phyloP scores from a whole-genome alignment of 768 basidiomycete genomes.

The Leccinum aurantiacum region DNA sequence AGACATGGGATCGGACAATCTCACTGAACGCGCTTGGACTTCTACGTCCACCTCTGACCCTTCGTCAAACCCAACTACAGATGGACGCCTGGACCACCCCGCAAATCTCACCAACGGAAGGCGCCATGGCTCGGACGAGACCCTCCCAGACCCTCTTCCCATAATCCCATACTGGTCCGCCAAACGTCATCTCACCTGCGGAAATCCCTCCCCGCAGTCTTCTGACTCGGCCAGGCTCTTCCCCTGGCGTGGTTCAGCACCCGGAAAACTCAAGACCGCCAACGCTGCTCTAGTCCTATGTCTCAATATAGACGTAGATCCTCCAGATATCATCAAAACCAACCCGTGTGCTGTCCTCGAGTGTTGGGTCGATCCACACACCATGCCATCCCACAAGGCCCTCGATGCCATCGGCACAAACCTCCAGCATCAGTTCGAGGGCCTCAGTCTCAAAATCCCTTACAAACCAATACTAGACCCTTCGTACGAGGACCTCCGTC shows the following conservation, averaged over 20 bases:
- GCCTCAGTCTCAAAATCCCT: conserved; percentile 87
- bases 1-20: conserved; percentile 49
- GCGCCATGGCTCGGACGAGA: conserved; percentile 46
- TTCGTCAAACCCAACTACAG: conserved; percentile 40
- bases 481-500: conserved; percentile 88
- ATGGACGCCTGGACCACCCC: conserved; percentile 28
- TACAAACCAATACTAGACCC: conserved; percentile 97
- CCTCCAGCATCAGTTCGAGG: conserved; percentile 93
- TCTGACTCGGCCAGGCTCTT: conserved; percentile 63
- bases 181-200: conserved; percentile 88
- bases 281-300: conserved; percentile 89
- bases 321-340: conserved; percentile 96
- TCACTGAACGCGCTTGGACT: conserved; percentile 52
- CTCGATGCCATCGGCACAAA: conserved; percentile 92
- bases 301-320: conserved; percentile 96
- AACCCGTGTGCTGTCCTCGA: conserved; percentile 93
- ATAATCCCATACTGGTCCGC: conserved; percentile 82
- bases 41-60: conserved; percentile 52
- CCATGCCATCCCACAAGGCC: conserved; percentile 89
- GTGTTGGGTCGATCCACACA: conserved; percentile 97
- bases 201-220: conserved; percentile 75
- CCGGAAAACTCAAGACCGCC: conserved; percentile 87
- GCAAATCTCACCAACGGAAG: conserved; percentile 37
- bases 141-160: conserved; percentile 48
- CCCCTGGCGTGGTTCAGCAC: conserved; percentile 78